Evolutionary conservation across 495 filamentous ascomycete genomes (phyloP), one percentile per base, ranked within the genome.

Genomic region (Recurvomyces mirabilis): DNA sequence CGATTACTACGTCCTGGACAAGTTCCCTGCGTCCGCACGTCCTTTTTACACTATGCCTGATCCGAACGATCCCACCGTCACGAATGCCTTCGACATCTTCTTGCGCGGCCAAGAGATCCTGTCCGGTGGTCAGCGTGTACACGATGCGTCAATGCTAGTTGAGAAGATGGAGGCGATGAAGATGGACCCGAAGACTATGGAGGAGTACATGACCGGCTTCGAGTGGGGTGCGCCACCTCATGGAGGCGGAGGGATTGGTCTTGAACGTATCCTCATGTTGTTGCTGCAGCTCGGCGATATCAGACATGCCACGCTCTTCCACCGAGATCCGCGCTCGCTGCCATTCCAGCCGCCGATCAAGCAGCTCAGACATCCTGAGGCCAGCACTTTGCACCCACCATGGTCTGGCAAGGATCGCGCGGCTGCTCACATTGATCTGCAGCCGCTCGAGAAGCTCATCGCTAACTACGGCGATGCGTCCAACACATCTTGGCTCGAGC

Each of bases 11-110:
- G 78, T 94, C 31, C 76, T 95, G 40, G 88, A 95, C 73, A 94
- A 94, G 55, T 94, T 94, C 61, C 88, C 88, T 11, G 65, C 72
- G 1, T 77, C 78, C 9, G 88, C 81, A 5, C 74, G 88, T 26
- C 88, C 88, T 2, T 95, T 94, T 65, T 94, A 95, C 53, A 82
- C 88, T n/a, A 89, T 93, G 73, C 83, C 84, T 0, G 87, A 94
- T 42, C 72, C 83, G 2, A 64, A 78, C 9, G 77, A 94, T 52
- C 64, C 73, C 6, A 69, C 68, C 2, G 71, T 73, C 55, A 94
- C 87, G 31, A 94, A 94, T 63, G 93, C 88, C 0, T 95, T 94
- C 51, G 87, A 95, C 61, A 89, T 94, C 55, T 94, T 94, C 65
- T 72, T 94, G 40, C 84, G 88, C 10, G 88, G 88, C 4, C 88